Conservation (phyloP, 805 yeast species). For the Ascoidea tarda region DNA sequence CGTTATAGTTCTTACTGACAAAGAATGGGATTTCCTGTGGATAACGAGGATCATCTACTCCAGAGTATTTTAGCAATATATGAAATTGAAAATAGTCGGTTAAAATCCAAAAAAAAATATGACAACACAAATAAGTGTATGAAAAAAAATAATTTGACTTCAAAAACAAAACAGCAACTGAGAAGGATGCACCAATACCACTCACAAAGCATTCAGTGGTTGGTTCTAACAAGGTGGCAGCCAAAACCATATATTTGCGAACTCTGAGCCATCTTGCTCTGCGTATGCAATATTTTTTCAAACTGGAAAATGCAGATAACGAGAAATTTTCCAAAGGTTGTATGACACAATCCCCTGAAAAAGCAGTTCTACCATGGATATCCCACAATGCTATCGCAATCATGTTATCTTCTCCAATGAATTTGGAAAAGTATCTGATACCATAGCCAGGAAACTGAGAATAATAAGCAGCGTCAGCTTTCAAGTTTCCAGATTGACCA, state of each 20-base stretch:
- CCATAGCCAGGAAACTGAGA: conserved; percentile 26
- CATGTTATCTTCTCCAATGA: conserved; percentile 89
- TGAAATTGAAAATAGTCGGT: conserved; percentile 50
- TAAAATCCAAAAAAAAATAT: conserved; percentile 46
- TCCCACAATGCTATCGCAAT: conserved; percentile 80
- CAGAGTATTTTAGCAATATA: conserved; percentile 21
- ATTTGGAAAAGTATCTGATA: conserved; percentile 56
- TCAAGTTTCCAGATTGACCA: conserved; percentile 21
- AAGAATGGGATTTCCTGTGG: conserved; percentile 4
- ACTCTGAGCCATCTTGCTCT: conserved; percentile 80
- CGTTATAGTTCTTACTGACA: conserved; percentile 7
- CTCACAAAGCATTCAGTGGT: conserved; percentile 65
- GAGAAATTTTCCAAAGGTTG: conserved; percentile 48
- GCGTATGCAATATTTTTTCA: conserved; percentile 47
- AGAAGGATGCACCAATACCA: conserved; percentile 53
- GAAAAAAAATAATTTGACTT: conserved; percentile 17
- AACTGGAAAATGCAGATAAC: conserved; percentile 17
- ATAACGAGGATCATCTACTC: conserved; percentile 8
- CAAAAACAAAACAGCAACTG: conserved; percentile 31
- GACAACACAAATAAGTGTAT: conserved; percentile 28
- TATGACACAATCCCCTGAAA: conserved; percentile 65
- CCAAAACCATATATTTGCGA: conserved; percentile 73
- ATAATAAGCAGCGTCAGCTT: conserved; percentile 18
- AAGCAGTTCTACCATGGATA: conserved; percentile 53
- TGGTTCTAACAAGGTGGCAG: conserved; percentile 78